Percentiles rank a stretch among this genome's conserved stretches.
These are phyloP conservation scores for Blastobotrys peoriensis DNA, from an alignment of 805 yeast species.

Conservation along the genomic window DNA sequence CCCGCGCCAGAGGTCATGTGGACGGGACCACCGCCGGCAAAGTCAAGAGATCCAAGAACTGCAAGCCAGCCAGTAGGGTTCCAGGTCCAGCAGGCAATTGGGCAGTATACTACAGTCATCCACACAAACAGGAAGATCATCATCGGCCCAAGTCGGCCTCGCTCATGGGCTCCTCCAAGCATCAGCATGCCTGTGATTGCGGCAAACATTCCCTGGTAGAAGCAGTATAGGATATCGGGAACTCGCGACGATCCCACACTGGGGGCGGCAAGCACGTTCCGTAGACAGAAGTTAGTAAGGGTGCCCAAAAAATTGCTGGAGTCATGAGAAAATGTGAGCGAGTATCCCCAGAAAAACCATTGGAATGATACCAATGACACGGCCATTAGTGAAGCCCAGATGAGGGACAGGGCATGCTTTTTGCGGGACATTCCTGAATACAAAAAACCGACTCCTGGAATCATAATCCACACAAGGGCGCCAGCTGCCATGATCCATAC, in stretches of 20 bases:
- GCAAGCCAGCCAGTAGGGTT: constrained; percentile 88
- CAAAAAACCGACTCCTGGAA: constrained; percentile 90
- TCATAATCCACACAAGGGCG: constrained; percentile 88
- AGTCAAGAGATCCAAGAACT: constrained; percentile 77
- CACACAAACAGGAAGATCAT: constrained; percentile 90
- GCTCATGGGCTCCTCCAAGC: constrained; percentile 97
- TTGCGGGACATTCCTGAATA: constrained; percentile 93
- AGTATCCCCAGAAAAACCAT: constrained; percentile 99
- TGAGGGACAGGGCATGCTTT: constrained; percentile 87
- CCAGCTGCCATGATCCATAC: constrained; percentile 51
- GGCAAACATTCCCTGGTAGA: constrained; percentile 93
- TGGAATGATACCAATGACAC: constrained; percentile 79
- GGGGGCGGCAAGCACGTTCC: constrained; percentile 77
- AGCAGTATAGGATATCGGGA: constrained; percentile 88
- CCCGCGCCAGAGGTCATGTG: constrained; percentile 93
- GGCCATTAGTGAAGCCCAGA: constrained; percentile 94
- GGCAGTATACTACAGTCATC: constrained; percentile 94
- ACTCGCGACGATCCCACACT: constrained; percentile 50
- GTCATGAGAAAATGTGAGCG: constrained; percentile 73
- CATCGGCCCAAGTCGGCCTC: constrained; percentile 95
- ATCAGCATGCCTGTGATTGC: constrained; percentile 85
- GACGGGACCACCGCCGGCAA: constrained; percentile 99
- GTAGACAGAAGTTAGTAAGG: constrained; percentile 72
- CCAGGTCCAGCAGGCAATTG: constrained; percentile 98
- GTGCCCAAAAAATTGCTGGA: constrained; percentile 74